A percentile compares a stretch with the other conserved stretches of the same genome.
Evolutionary conservation across 441 rosid species (phyloP).

Genomic region (Populus trichocarpa): DNA sequence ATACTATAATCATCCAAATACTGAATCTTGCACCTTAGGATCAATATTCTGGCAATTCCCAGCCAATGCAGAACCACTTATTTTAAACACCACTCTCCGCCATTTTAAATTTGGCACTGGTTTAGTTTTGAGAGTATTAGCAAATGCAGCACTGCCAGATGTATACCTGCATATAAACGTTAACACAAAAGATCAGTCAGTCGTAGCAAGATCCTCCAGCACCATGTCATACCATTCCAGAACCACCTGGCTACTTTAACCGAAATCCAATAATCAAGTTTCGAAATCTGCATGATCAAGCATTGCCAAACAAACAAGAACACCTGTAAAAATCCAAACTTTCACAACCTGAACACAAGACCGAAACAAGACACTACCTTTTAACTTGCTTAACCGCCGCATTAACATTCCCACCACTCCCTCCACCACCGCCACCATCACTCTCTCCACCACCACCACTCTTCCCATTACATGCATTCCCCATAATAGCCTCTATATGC

Average conservation of each 20-base stretch:
- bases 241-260: neutral
- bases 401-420: conserved; percentile 18
- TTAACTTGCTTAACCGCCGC: conserved; percentile 41
- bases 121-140: conserved; percentile 40
- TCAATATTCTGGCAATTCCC: conserved; percentile 67
- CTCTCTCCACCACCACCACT: conserved; percentile 15
- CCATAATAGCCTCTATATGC: conserved; percentile 84
- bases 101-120: conserved; percentile 53
- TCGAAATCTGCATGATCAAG: neutral
- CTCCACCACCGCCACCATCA: conserved; percentile 11
- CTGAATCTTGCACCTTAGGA: conserved; percentile 54
- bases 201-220: neutral
- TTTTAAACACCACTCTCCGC: conserved; percentile 81
- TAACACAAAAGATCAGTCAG: neutral
- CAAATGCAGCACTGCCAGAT: conserved; percentile 16
- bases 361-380: conserved; percentile 36
- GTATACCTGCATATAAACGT: conserved; percentile 21
- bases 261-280: neutral
- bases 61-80: conserved; percentile 80
- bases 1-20: neutral
- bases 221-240: neutral
- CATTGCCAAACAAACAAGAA: neutral
- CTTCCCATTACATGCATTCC: conserved; percentile 47
- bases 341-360: neutral
- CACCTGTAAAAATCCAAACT: neutral